Evolutionary conservation across 768 basidiomycete genomes (phyloP).

Genomic region (Tephrocybe sp.): DNA sequence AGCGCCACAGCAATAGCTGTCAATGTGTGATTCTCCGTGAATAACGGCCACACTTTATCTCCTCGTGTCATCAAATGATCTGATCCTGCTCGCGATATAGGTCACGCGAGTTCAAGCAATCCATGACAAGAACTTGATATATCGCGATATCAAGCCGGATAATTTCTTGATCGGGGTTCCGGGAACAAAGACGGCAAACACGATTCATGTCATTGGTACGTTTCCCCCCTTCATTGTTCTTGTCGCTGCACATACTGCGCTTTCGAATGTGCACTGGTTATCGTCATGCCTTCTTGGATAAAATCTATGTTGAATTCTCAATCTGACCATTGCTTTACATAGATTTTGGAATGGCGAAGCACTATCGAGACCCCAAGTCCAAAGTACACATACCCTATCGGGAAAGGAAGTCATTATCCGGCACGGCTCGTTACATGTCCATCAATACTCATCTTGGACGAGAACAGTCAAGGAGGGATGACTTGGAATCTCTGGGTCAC

Average conservation of each 20-base stretch:
- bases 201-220: constrained; percentile 84
- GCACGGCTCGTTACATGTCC: constrained; percentile 98
- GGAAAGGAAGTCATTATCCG: constrained; percentile 94
- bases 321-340: constrained; percentile 3
- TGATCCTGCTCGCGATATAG: constrained; percentile 39
- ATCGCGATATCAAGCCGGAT: constrained; percentile 99
- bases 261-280: too few relatives aligned
- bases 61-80: constrained; percentile 9
- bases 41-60: constrained; percentile 10
- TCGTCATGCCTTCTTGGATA: too few relatives aligned
- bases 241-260: too few relatives aligned
- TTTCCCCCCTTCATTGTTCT: constrained; percentile 16
- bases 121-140: constrained; percentile 98
- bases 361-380: constrained; percentile 97
- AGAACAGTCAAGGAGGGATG: constrained; percentile 93
- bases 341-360: constrained; percentile 99
- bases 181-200: constrained; percentile 86
- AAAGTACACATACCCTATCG: constrained; percentile 99
- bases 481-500: constrained; percentile 95
- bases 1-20: constrained; percentile 7
- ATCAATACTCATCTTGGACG: constrained; percentile 99
- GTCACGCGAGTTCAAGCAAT: constrained; percentile 95
- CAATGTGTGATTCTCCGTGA: constrained; percentile 3
- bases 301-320: constrained; percentile 9
- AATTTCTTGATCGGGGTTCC: constrained; percentile 98